Percentiles rank a stretch among this genome's conserved stretches.
Evolutionary conservation across 2,329 filamentous ascomycete species (phyloP).

Genomic region (Beauveria brongniartii): DNA sequence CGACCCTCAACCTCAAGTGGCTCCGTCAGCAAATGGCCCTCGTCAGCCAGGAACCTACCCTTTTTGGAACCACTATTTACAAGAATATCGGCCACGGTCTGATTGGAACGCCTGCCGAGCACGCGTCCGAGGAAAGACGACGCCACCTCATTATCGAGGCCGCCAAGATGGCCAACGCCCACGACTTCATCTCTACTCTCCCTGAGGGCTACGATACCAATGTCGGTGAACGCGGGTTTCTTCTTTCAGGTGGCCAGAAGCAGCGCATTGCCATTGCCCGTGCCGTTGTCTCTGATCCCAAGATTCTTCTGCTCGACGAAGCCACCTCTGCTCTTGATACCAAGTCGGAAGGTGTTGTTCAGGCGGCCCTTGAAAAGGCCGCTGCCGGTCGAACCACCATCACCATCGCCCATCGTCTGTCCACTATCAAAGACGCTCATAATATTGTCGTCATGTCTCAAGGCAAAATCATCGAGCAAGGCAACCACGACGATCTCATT

Average conservation of each 20-base stretch:
- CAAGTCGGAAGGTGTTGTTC: slow-evolving; percentile 88
- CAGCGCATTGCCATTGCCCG: slow-evolving; percentile 93
- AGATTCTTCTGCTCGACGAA: slow-evolving; percentile 87
- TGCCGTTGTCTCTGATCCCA: slow-evolving; percentile 84
- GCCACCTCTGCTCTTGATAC: slow-evolving; percentile 92
- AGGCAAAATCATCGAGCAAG: slow-evolving; percentile 86
- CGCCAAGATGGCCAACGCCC: slow-evolving; percentile 84
- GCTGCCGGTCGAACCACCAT: slow-evolving; percentile 86
- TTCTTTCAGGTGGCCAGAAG: slow-evolving; percentile 91
- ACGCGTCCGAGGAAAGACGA: slow-evolving; percentile 57
- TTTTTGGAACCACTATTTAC: slow-evolving; percentile 84
- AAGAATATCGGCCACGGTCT: slow-evolving; percentile 87
- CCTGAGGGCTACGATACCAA: slow-evolving; percentile 89
- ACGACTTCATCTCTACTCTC: slow-evolving; percentile 76
- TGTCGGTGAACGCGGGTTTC: slow-evolving; percentile 89
- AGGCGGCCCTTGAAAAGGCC: slow-evolving; percentile 82
- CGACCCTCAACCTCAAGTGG: slow-evolving; percentile 79
- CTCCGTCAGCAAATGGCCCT: slow-evolving; percentile 85
- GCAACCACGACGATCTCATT: slow-evolving; percentile 74
- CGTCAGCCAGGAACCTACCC: slow-evolving; percentile 85
- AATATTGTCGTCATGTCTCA: slow-evolving; percentile 91
- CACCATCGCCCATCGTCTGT: slow-evolving; percentile 89
- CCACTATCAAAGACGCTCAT: slow-evolving; percentile 87
- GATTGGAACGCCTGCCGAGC: slow-evolving; percentile 72
- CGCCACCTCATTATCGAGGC: slow-evolving; percentile 67